A percentile compares a stretch with the other conserved stretches of the same genome.
These are phyloP conservation scores for Hydnomerulius pinastri DNA, from an alignment of 768 basidiomycete genomes.

Conservation along the genomic window DNA sequence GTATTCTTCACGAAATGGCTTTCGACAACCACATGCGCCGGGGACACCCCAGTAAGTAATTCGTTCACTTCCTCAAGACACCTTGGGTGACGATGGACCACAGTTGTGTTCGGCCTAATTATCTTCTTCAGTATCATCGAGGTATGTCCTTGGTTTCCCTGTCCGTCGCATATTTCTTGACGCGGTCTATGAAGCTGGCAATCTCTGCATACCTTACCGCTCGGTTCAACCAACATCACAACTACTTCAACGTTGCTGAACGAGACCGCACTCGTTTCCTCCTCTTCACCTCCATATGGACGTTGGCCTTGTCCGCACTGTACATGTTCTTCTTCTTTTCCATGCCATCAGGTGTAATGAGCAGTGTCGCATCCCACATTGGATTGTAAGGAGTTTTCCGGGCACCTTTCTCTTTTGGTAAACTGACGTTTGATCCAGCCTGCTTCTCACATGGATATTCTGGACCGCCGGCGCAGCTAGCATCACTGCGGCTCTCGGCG, in stretches of 20 bases:
- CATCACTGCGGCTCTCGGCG: slow-evolving; percentile 65
- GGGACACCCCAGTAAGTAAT: slow-evolving; percentile 56
- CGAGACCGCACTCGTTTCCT: slow-evolving; percentile 67
- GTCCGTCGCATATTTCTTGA: neutral
- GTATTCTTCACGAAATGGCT: slow-evolving; percentile 30
- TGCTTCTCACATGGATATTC: slow-evolving; percentile 72
- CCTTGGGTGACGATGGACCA: slow-evolving; percentile 32
- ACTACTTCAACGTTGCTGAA: slow-evolving; percentile 48
- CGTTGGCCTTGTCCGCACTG: slow-evolving; percentile 52
- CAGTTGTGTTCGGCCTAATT: slow-evolving; percentile 50
- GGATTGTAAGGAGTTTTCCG: slow-evolving; percentile 50
- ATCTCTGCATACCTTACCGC: slow-evolving; percentile 74
- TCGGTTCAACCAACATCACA: slow-evolving; percentile 56
- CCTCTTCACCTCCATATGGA: slow-evolving; percentile 76
- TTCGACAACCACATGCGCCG: slow-evolving; percentile 45
- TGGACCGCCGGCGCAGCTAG: slow-evolving; percentile 77
- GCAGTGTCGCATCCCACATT: slow-evolving; percentile 64
- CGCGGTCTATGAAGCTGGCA: slow-evolving; percentile 46
- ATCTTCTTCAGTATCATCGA: slow-evolving; percentile 67
- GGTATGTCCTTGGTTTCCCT: slow-evolving; percentile 36
- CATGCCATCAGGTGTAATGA: slow-evolving; percentile 48
- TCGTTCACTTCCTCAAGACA: neutral
- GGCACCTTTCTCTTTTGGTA: neutral
- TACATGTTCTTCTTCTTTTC: slow-evolving; percentile 58
- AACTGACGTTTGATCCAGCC: slow-evolving; percentile 38